Percentiles rank a stretch among this genome's conserved stretches.
phyloP scores from a whole-genome alignment of 2,329 filamentous ascomycete genomes.

The Microcyclosporella mali region DNA sequence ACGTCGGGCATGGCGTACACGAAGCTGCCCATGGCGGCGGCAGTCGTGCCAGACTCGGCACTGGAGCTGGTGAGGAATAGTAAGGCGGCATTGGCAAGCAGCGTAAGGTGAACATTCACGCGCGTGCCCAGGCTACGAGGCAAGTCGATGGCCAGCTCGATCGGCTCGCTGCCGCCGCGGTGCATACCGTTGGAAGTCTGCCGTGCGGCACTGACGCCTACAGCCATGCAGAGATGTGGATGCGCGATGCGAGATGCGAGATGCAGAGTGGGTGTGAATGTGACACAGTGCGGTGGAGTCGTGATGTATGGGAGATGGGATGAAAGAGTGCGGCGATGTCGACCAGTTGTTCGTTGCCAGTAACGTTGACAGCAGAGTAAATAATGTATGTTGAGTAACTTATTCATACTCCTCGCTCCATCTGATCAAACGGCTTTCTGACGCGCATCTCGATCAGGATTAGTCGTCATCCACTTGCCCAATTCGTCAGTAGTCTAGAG shows the following conservation, averaged over 20 bases:
- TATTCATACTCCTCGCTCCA: too few species aligned
- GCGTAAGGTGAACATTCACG: constrained; percentile 54
- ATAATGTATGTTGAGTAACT: too few species aligned
- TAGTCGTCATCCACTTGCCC: too few species aligned
- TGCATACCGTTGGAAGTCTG: constrained; percentile 24
- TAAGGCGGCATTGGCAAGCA: constrained; percentile 47
- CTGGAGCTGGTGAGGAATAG: constrained; percentile 54
- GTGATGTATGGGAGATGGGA: too few species aligned
- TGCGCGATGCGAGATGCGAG: background rate
- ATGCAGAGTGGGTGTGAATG: background rate
- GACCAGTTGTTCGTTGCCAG: too few species aligned
- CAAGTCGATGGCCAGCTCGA: constrained; percentile 53
- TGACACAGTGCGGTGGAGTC: too few species aligned
- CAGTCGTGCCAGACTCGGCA: constrained; percentile 36
- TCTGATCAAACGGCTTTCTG: too few species aligned
- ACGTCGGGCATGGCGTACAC: constrained; percentile 93
- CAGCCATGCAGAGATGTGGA: constrained; percentile 19
- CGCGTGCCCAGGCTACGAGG: constrained; percentile 52
- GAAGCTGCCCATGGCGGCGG: constrained; percentile 69
- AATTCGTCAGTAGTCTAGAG: too few species aligned
- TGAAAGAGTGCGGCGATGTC: too few species aligned
- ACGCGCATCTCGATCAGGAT: too few species aligned
- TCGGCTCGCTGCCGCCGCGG: constrained; percentile 36
- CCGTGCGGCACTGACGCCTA: constrained; percentile 2
- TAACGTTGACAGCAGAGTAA: too few species aligned